Evolutionary conservation across 805 yeast genomes (phyloP).

Genomic region (Kockiozyma suomiensis): DNA sequence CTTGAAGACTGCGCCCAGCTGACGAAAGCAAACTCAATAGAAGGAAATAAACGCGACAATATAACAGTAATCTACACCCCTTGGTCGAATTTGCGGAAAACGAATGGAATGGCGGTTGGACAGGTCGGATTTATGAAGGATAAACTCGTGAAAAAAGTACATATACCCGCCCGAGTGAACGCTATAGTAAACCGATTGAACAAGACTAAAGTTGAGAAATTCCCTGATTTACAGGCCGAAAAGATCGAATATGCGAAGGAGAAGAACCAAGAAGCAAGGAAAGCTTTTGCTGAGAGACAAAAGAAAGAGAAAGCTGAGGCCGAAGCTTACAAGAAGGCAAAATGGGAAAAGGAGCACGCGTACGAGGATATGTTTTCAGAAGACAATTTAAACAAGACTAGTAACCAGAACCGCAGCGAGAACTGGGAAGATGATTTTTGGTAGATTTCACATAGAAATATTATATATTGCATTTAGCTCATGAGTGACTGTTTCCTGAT

Average conservation of each 20-base stretch:
- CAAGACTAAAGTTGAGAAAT: slow-evolving; percentile 62
- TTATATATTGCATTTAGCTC: background rate
- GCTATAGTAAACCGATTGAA: slow-evolving; percentile 61
- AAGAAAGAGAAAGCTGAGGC: slow-evolving; percentile 47
- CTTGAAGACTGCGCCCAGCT: slow-evolving; percentile 65
- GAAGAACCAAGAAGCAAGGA: slow-evolving; percentile 37
- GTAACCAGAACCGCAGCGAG: slow-evolving; percentile 53
- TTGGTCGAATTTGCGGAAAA: slow-evolving; percentile 66
- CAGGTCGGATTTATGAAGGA: slow-evolving; percentile 73
- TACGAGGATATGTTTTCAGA: slow-evolving; percentile 55
- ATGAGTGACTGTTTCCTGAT: background rate
- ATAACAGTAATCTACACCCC: slow-evolving; percentile 73
- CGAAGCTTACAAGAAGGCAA: slow-evolving; percentile 38
- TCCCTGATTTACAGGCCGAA: slow-evolving; percentile 52
- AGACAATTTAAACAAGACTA: slow-evolving; percentile 48
- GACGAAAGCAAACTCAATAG: slow-evolving; percentile 75
- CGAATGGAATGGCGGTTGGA: slow-evolving; percentile 74
- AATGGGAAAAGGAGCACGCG: slow-evolving; percentile 46
- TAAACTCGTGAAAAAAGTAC: slow-evolving; percentile 54
- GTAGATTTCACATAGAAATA: slow-evolving; percentile 41
- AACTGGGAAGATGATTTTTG: slow-evolving; percentile 60
- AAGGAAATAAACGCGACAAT: slow-evolving; percentile 70
- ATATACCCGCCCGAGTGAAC: slow-evolving; percentile 60
- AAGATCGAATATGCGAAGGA: slow-evolving; percentile 49
- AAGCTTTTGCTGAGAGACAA: slow-evolving; percentile 45